Evolutionary conservation across 2,329 filamentous ascomycete genomes (phyloP).

Genomic region (Pestalotiopsis fici): DNA sequence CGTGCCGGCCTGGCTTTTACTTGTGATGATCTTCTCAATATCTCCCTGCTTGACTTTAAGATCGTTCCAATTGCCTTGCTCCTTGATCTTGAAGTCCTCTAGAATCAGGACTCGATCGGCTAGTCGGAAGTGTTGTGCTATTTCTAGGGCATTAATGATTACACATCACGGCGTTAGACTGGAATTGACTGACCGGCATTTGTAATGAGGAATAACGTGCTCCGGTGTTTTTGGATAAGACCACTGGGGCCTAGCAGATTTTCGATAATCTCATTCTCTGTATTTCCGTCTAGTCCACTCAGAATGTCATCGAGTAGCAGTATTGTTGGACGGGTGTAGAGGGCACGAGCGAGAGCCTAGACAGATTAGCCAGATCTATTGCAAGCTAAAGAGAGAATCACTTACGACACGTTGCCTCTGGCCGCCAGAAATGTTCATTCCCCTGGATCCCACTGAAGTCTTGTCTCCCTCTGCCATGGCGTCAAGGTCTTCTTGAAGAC

Average conservation of each 20-base stretch:
- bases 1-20: neutral
- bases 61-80: neutral
- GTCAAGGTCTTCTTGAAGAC: conserved; percentile 22
- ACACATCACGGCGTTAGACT: neutral
- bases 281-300: conserved; percentile 35
- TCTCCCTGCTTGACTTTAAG: conserved; percentile 12
- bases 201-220: conserved; percentile 8
- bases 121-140: conserved; percentile 32
- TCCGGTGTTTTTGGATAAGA: conserved; percentile 20
- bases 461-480: conserved; percentile 20
- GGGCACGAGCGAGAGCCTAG: conserved; percentile 37
- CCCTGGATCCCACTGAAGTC: conserved; percentile 19
- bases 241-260: conserved; percentile 32
- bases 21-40: conserved; percentile 33
- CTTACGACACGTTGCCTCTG: conserved; percentile 30
- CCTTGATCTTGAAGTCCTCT: conserved; percentile 37
- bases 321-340: conserved; percentile 29
- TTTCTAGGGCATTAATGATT: conserved; percentile 9
- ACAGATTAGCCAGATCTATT: neutral
- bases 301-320: conserved; percentile 36
- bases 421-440: conserved; percentile 28
- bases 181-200: conserved; percentile 14
- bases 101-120: conserved; percentile 30
- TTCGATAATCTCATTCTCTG: conserved; percentile 27
- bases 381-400: neutral